Evolutionary conservation across 768 basidiomycete species (phyloP).

Genomic region (Russula compacta): DNA sequence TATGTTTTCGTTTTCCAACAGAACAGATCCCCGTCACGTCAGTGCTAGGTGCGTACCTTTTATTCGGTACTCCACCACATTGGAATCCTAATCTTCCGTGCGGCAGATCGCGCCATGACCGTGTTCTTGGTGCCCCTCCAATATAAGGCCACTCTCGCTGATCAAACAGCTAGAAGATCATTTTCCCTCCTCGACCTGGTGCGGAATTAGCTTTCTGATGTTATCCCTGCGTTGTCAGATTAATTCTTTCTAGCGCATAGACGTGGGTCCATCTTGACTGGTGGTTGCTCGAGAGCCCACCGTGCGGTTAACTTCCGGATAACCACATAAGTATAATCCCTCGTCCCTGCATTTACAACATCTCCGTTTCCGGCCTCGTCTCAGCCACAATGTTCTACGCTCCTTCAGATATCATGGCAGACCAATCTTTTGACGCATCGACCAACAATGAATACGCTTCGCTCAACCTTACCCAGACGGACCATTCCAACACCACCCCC

Average conservation of each 20-base stretch:
- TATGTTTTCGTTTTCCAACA: background rate
- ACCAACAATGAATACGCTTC: background rate
- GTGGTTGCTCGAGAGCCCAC: background rate
- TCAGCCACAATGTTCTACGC: slow-evolving; percentile 5
- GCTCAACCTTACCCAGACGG: slow-evolving; percentile 2
- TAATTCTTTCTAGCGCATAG: background rate
- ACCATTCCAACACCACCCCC: background rate
- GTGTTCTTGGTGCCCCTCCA: slow-evolving; percentile 8
- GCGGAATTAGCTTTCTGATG: slow-evolving; percentile 1
- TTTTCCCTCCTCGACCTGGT: slow-evolving; percentile 3
- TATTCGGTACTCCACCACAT: background rate
- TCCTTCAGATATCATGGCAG: background rate
- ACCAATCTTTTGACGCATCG: background rate
- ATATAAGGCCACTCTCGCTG: slow-evolving; percentile 12
- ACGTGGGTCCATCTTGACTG: background rate
- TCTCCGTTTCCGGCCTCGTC: background rate
- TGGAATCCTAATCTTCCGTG: slow-evolving; percentile 7
- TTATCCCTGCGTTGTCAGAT: background rate
- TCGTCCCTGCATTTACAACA: background rate
- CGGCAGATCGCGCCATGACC: slow-evolving; percentile 13
- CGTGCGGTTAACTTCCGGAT: slow-evolving; percentile 1
- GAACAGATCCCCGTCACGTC: background rate
- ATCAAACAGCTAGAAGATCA: slow-evolving; percentile 13
- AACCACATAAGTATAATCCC: background rate
- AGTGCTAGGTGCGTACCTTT: background rate